Evolutionary conservation across 768 basidiomycete genomes (phyloP).

Genomic region (Rhodocollybia butyracea): DNA sequence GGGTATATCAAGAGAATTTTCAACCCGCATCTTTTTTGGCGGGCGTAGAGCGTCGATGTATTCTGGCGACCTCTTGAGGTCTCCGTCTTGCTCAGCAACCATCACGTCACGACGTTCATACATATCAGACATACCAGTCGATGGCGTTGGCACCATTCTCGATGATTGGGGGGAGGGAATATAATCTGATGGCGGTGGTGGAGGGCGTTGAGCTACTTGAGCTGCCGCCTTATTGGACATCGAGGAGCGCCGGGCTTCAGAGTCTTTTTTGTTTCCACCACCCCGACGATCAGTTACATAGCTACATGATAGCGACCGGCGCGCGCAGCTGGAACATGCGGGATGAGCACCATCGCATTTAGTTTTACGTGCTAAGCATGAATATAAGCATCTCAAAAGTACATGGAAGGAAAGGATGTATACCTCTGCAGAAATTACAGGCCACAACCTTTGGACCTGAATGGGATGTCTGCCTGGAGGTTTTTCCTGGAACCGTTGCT

Average conservation of each 20-base stretch:
- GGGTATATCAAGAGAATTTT: conserved; percentile 52
- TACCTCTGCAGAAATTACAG: conserved; percentile 87
- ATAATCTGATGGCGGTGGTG: conserved; percentile 35
- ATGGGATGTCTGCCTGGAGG: conserved; percentile 51
- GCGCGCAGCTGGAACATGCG: conserved; percentile 78
- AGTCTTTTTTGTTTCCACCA: conserved; percentile 27
- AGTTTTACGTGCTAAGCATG: conserved; percentile 71
- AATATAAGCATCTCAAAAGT: not conserved
- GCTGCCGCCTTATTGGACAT: conserved; percentile 35
- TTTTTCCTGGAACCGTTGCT: conserved; percentile 64
- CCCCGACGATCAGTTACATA: conserved; percentile 66
- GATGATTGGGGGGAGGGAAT: conserved; percentile 59
- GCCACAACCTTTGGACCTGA: conserved; percentile 86
- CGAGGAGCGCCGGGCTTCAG: conserved; percentile 46
- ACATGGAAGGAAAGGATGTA: conserved; percentile 20
- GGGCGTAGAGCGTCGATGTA: conserved; percentile 49
- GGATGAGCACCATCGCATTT: conserved; percentile 88
- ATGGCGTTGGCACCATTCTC: conserved; percentile 48
- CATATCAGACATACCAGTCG: conserved; percentile 30
- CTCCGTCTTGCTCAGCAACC: conserved; percentile 45
- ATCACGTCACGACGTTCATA: conserved; percentile 38
- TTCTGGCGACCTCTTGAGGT: conserved; percentile 60
- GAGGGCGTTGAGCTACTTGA: conserved; percentile 14
- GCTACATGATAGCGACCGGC: conserved; percentile 71
- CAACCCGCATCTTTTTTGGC: conserved; percentile 74